Evolutionary conservation across 1,284 basidiomycete species (phyloP), one percentile per base, ranked within the genome.

Genomic region (Cryptococcus deneoformans): DNA sequence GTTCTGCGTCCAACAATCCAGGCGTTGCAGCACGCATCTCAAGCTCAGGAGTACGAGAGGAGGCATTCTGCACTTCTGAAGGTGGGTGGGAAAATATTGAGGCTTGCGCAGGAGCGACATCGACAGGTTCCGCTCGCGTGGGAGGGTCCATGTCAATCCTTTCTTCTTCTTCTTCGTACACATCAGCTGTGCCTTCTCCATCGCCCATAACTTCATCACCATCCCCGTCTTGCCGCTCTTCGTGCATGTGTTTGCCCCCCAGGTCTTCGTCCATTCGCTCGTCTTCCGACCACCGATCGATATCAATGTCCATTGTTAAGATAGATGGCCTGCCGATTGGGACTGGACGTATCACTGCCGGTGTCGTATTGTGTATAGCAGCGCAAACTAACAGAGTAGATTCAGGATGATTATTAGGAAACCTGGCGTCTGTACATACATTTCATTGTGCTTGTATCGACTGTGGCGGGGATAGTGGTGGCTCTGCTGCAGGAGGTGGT

Each of bases 211-310:
- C 58, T 8, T 46, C 50, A 34, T 61, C 62, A 10, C 51, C 58
- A 39, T 57, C 53, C 44, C 43, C 38, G 29, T 58, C 56, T 44
- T 53, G 16, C 36, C 47, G 11, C 29, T 49, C 24, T 42, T 9
- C 50, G 29, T 20, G 34, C 42, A 6, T 48, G 44, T 8, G 50
- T 46, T 37, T 52, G 44, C 42, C 46, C 46, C 20, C 48, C 47
- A 20, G 44, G 42, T 58, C 54, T 47, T 57, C 53, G 14, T 54
- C 49, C 58, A 60, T 57, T 29, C 39, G 34, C 39, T 59, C 58
- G 14, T 59, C 58, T 34, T 52, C 50, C 16, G 53, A 50, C 52
- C 20, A 45, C 39, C n/a, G 37, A 6, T 52, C 50, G 53, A 43
- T 24, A 46, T 57, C 55, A 20, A 45, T 51, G 44, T 61, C 59